phyloP scores from a whole-genome alignment of 306 rosid genomes.

The Acacia confusa region DNA sequence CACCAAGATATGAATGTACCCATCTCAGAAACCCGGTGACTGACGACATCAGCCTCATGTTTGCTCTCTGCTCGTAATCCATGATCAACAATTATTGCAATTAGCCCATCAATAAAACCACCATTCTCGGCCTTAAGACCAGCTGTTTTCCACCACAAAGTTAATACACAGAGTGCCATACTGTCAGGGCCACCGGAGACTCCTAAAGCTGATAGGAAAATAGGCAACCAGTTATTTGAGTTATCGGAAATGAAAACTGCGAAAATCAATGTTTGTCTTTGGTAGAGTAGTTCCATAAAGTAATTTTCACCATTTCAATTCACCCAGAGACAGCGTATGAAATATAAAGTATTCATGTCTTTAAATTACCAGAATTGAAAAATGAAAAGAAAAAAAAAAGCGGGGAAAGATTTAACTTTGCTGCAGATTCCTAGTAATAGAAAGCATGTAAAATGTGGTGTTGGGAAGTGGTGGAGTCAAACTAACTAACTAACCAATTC shows the following conservation, averaged over 20 bases:
- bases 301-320: slow-evolving; percentile 5
- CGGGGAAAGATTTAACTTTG: background rate
- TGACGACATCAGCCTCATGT: slow-evolving; percentile 70
- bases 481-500: slow-evolving; percentile 53
- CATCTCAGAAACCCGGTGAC: slow-evolving; percentile 61
- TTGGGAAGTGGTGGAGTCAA: background rate
- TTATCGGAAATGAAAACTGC: background rate
- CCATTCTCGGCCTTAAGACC: slow-evolving; percentile 47
- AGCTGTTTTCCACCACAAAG: slow-evolving; percentile 71
- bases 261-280: background rate
- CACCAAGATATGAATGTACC: slow-evolving; percentile 43
- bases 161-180: slow-evolving; percentile 75
- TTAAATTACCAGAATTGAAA: background rate
- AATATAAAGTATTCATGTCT: background rate
- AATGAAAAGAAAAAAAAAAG: no score
- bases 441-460: background rate
- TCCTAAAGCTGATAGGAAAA: slow-evolving; percentile 66
- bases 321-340: background rate
- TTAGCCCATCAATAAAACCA: slow-evolving; percentile 64
- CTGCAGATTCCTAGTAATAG: background rate
- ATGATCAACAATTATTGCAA: slow-evolving; percentile 83
- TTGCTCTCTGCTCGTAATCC: slow-evolving; percentile 92
- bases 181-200: slow-evolving; percentile 99
- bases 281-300: background rate
- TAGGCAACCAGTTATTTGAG: slow-evolving; percentile 4